A percentile compares a stretch with the other conserved stretches of the same genome.
These are phyloP conservation scores for Infundibulicybe gibba DNA, from an alignment of 768 basidiomycete species.

Conservation along the genomic window DNA sequence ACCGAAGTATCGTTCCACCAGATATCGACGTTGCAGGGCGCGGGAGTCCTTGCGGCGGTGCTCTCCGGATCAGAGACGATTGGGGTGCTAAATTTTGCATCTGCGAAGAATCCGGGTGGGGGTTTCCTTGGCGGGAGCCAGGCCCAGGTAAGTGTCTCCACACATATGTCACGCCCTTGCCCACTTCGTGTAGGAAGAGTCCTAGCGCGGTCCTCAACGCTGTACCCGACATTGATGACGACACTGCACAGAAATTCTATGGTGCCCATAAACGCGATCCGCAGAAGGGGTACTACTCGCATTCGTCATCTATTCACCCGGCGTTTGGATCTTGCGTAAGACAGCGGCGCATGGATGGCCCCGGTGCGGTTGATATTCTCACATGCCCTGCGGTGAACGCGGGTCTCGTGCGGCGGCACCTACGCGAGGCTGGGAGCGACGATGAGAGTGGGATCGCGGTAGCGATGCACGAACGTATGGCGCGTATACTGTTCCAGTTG, in stretches of 20 bases:
- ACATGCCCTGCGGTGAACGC: conserved; percentile 80
- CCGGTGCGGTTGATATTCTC: conserved; percentile 64
- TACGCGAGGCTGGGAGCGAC: conserved; percentile 10
- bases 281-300: conserved; percentile 61
- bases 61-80: conserved; percentile 24
- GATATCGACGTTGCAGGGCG: background rate
- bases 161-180: background rate
- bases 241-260: conserved; percentile 59
- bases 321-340: conserved; percentile 61
- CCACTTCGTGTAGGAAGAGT: conserved; percentile 54
- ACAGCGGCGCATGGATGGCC: conserved; percentile 50
- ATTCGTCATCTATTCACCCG: conserved; percentile 74
- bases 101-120: conserved; percentile 71
- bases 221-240: conserved; percentile 59
- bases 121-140: conserved; percentile 71
- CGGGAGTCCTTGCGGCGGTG: conserved; percentile 2
- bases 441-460: conserved; percentile 39
- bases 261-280: conserved; percentile 45
- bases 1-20: background rate
- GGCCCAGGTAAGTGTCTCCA: conserved; percentile 46
- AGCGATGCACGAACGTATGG: conserved; percentile 71
- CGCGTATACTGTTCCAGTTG: conserved; percentile 62
- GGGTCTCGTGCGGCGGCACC: conserved; percentile 33
- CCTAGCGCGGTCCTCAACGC: conserved; percentile 73
- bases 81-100: conserved; percentile 75